phyloP scores from a whole-genome alignment of 2,329 filamentous ascomycete genomes.

The Stagonosporopsis tanaceti region DNA sequence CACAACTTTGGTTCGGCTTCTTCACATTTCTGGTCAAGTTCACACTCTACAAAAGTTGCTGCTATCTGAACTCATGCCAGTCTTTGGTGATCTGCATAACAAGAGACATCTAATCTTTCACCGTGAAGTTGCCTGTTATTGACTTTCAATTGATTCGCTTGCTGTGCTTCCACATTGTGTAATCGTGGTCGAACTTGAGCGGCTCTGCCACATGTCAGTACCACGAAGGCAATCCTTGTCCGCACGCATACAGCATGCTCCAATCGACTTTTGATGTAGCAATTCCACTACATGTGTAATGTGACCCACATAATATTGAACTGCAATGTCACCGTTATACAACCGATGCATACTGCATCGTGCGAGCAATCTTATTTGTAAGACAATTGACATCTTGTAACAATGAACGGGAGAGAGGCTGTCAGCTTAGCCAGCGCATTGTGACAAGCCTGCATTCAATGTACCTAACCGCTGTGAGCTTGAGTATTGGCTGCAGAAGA shows the following conservation, averaged over 20 bases:
- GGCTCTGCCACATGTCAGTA: too few relatives aligned
- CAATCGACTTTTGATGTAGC: neutral
- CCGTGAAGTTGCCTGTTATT: neutral
- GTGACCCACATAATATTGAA: conserved; percentile 1
- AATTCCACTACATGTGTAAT: conserved; percentile 5
- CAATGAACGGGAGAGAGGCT: neutral
- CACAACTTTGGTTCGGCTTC: conserved; percentile 25
- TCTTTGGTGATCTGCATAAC: neutral
- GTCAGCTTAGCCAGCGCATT: conserved; percentile 30
- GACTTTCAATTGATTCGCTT: neutral
- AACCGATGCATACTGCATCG: neutral
- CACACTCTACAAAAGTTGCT: conserved; percentile 23
- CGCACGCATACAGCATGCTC: too few relatives aligned
- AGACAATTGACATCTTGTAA: conserved; percentile 1
- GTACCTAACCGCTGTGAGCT: conserved; percentile 35
- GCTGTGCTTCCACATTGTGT: neutral
- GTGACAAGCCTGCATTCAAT: conserved; percentile 34
- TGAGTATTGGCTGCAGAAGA: conserved; percentile 27
- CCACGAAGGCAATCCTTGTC: too few relatives aligned
- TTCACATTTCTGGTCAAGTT: conserved; percentile 19
- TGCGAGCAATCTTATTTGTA: neutral
- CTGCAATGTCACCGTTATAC: conserved; percentile 6
- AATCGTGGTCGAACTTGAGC: too few relatives aligned
- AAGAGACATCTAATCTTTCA: neutral
- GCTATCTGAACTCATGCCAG: conserved; percentile 5